These are phyloP conservation scores for Candida krabiensis DNA, from an alignment of 805 yeast genomes.

Conservation along the genomic window DNA sequence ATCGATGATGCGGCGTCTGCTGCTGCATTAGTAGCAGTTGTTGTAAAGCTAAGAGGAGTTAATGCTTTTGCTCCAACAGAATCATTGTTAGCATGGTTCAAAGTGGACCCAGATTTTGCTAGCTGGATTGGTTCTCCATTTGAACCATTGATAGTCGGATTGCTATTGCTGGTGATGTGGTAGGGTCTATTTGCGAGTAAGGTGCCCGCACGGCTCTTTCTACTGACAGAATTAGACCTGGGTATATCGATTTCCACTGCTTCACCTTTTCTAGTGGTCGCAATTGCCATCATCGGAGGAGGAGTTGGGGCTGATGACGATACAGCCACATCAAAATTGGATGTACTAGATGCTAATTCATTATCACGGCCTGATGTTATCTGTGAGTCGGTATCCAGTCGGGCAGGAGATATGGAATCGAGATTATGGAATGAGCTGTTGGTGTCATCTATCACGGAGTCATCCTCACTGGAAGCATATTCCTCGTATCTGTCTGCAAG, in stretches of 20 bases:
- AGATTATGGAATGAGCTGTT: conserved; percentile 22
- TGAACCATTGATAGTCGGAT: neutral
- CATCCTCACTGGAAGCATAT: conserved; percentile 59
- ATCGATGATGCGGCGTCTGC: conserved; percentile 30
- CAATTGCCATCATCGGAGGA: conserved; percentile 75
- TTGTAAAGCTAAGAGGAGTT: conserved; percentile 25
- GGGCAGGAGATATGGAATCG: conserved; percentile 17
- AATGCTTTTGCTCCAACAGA: conserved; percentile 14
- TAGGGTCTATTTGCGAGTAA: conserved; percentile 14
- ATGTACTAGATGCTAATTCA: conserved; percentile 7
- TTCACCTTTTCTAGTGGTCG: conserved; percentile 78
- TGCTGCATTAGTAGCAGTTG: conserved; percentile 29
- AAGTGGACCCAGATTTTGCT: neutral
- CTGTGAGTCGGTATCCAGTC: conserved; percentile 13
- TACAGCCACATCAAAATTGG: conserved; percentile 9
- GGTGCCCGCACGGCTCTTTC: conserved; percentile 24
- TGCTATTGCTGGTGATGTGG: conserved; percentile 4
- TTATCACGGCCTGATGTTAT: conserved; percentile 1
- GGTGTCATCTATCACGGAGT: conserved; percentile 43
- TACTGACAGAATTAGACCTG: conserved; percentile 26
- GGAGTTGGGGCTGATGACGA: conserved; percentile 47
- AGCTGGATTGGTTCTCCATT: neutral
- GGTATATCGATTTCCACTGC: conserved; percentile 66
- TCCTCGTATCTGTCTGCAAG: conserved; percentile 68
- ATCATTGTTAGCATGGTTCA: conserved; percentile 1